Conservation (phyloP, 805 yeast species). For the Kurtzmaniella fragi region DNA sequence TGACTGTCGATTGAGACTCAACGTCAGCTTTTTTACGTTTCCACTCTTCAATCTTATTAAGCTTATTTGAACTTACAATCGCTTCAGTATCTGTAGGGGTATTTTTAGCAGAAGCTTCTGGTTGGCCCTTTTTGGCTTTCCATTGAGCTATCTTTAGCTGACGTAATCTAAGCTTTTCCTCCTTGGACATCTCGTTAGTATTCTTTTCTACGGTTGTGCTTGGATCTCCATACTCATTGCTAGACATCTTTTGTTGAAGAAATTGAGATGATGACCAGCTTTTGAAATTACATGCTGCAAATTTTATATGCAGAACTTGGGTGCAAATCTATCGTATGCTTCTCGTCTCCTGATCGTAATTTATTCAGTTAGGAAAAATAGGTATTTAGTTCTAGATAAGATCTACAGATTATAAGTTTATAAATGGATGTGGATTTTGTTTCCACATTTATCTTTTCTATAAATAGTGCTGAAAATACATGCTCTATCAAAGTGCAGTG, state of each 20-base stretch:
- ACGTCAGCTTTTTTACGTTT: constrained; percentile 28
- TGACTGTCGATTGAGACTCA: not conserved
- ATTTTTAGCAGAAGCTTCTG: constrained; percentile 2
- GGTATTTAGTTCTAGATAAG: too few relatives aligned
- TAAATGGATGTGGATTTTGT: too few relatives aligned
- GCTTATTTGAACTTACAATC: constrained; percentile 22
- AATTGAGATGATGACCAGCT: not conserved
- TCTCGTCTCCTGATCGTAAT: too few relatives aligned
- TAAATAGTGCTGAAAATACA: too few relatives aligned
- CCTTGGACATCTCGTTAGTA: constrained; percentile 14
- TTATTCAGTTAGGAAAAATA: too few relatives aligned
- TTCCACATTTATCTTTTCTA: not conserved
- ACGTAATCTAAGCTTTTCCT: constrained; percentile 36
- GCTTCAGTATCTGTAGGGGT: constrained; percentile 3
- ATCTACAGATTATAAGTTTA: too few relatives aligned
- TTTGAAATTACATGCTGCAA: not conserved
- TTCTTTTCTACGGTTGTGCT: not conserved
- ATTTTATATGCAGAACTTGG: not conserved
- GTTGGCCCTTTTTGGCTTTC: constrained; percentile 14
- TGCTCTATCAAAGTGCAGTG: constrained; percentile 58
- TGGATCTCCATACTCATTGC: not conserved
- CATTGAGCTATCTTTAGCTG: constrained; percentile 51
- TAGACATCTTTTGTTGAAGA: not conserved
- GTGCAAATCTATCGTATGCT: too few relatives aligned
- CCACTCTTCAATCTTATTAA: constrained; percentile 48